Percentiles rank a stretch among this genome's conserved stretches.
phyloP scores from a whole-genome alignment of 306 rosid species.

The Argentina anserina region DNA sequence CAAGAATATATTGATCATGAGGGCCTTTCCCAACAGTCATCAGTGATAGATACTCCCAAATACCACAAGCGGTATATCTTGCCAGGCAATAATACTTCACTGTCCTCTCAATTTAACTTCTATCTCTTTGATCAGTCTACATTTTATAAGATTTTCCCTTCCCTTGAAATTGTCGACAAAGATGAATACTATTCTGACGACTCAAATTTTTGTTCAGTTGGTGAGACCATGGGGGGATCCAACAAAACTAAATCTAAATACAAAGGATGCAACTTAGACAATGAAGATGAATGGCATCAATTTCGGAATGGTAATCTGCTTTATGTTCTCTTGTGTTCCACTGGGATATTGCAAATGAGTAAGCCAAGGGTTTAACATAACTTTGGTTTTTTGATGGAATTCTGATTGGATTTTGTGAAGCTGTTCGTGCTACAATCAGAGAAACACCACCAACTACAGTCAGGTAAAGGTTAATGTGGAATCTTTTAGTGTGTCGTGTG shows the following conservation, averaged over 20 bases:
- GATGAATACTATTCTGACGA: neutral
- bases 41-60: slow-evolving; percentile 76
- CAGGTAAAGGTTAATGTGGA: slow-evolving; percentile 42
- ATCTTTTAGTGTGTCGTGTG: slow-evolving; percentile 20
- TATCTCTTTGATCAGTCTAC: neutral
- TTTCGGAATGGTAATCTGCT: slow-evolving; percentile 63
- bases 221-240: slow-evolving; percentile 76
- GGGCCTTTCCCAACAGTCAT: slow-evolving; percentile 79
- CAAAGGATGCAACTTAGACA: slow-evolving; percentile 76
- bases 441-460: slow-evolving; percentile 65
- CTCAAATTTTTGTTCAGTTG: slow-evolving; percentile 52
- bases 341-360: neutral
- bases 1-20: slow-evolving; percentile 73
- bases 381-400: slow-evolving; percentile 20
- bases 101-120: neutral
- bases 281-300: slow-evolving; percentile 85
- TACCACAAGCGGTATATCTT: slow-evolving; percentile 80
- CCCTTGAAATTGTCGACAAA: slow-evolving; percentile 11
- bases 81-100: slow-evolving; percentile 62
- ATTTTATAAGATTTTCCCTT: neutral
- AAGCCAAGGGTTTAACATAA: slow-evolving; percentile 19
- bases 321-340: slow-evolving; percentile 8
- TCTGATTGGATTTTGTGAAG: slow-evolving; percentile 39
- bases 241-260: slow-evolving; percentile 57
- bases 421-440: slow-evolving; percentile 83